Evolutionary conservation across 495 filamentous ascomycete species (phyloP).

Genomic region (Aspergillus hancockii): DNA sequence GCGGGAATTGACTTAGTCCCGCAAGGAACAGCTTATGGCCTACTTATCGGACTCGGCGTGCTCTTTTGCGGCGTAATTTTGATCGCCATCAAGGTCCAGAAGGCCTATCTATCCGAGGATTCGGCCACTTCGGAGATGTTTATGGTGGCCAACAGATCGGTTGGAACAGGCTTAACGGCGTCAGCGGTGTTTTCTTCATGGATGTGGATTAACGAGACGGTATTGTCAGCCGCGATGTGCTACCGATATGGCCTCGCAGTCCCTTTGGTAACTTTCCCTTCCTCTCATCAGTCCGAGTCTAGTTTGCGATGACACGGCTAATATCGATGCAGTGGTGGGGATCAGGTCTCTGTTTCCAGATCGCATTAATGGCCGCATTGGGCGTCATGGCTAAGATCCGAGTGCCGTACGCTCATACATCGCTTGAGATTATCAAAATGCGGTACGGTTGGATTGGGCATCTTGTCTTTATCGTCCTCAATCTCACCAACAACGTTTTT

Average conservation of each 20-base stretch:
- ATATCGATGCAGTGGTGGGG: slow-evolving; percentile 36
- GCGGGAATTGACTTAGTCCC: slow-evolving; percentile 27
- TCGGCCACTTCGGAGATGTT: slow-evolving; percentile 53
- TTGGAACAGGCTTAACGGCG: slow-evolving; percentile 50
- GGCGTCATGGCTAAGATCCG: slow-evolving; percentile 44
- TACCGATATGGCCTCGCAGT: slow-evolving; percentile 42
- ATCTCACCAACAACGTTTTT: slow-evolving; percentile 54
- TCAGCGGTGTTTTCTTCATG: slow-evolving; percentile 50
- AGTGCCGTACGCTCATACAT: slow-evolving; percentile 59
- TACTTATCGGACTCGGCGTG: slow-evolving; percentile 44
- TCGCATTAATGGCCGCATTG: slow-evolving; percentile 41
- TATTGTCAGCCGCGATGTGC: slow-evolving; percentile 38
- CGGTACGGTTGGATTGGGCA: slow-evolving; percentile 55
- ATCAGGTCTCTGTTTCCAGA: slow-evolving; percentile 42
- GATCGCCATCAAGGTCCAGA: slow-evolving; percentile 43
- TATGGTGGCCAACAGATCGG: slow-evolving; percentile 52
- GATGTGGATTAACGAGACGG: slow-evolving; percentile 53
- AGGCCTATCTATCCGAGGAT: slow-evolving; percentile 44
- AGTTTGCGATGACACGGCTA: slow-evolving; percentile 6
- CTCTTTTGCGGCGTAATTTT: slow-evolving; percentile 46
- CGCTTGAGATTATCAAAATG: slow-evolving; percentile 54
- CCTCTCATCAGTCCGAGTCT: background rate
- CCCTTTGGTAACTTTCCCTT: slow-evolving; percentile 29
- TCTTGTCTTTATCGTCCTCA: slow-evolving; percentile 51
- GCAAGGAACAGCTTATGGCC: slow-evolving; percentile 46